Evolutionary conservation across 129 eudicot genomes (phyloP).

Genomic region (Saussurea involucrata): DNA sequence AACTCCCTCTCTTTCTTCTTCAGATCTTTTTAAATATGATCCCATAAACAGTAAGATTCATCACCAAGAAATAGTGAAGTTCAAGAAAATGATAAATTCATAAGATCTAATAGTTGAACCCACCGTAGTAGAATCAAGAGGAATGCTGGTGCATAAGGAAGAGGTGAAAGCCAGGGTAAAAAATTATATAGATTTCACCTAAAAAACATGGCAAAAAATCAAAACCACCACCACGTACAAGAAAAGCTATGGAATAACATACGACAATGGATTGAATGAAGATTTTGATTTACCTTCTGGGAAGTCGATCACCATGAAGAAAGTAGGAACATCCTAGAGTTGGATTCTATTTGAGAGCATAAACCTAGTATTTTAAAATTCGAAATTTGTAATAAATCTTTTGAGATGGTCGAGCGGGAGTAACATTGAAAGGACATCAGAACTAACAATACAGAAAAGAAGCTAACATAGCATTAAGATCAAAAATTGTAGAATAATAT

Average conservation of each 20-base stretch:
- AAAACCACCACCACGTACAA: background rate
- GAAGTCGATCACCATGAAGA: no score
- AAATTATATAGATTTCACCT: background rate
- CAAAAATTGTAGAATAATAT: no score
- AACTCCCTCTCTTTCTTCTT: slow-evolving; percentile 86
- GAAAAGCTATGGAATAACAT: background rate
- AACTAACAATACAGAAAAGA: no score
- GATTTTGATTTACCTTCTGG: background rate
- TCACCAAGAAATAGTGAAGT: background rate
- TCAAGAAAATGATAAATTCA: background rate
- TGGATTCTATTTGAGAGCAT: no score
- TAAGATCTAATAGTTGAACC: slow-evolving; percentile 1
- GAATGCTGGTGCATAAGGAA: slow-evolving; percentile 95
- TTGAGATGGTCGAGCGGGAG: no score
- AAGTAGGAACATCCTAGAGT: no score
- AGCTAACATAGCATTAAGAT: no score
- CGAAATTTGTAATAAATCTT: no score
- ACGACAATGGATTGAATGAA: background rate
- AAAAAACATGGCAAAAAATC: no score
- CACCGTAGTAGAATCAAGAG: slow-evolving; percentile 74
- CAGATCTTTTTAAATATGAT: slow-evolving; percentile 55
- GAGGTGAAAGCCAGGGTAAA: slow-evolving; percentile 89
- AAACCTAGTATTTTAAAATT: no score
- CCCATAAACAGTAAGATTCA: slow-evolving; percentile 1
- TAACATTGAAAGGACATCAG: no score